Base-by-base conservation (phyloP, 2,329 filamentous ascomycete species). In the Coniochaeta ligniaria region DNA sequence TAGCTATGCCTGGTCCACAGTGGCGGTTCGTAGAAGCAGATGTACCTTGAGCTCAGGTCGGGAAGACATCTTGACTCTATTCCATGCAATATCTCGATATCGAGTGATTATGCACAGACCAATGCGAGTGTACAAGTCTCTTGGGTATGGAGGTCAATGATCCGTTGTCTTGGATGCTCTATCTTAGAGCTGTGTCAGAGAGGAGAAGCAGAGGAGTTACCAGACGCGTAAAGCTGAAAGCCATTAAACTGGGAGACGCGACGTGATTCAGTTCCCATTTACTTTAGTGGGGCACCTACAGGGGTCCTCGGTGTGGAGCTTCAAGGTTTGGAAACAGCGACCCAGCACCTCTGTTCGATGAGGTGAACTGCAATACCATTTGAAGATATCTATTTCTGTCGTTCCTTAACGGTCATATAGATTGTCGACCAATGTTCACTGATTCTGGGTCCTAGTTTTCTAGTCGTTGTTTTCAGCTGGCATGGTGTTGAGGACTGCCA, bases 31-130 rank as follows among this genome's bases (percentile, higher is more conserved):
- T 31, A 17, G 24, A 17, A 60, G 35, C 2, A 17, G 26, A 47
- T 63, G 54, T 28, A 88, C 88, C 83, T 89, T 90, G 58, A 91
- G 74, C 71, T 91, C 88, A 61, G 88, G 88, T 69, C 88, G 79
- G 58, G 88, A 89, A 72, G 86, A 60, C 59, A 60, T 60, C 38
- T 26, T 56, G 54, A 35, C 35, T 20, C 31, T 56, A 11, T 22
- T 14, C 54, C 54, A 56, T 56, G 16, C 31, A 56, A 36, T 5
- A 3, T 14, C 35, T 36, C 12, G 35, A 36, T 9, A 12, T 14
- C 12, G 35, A 36, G 35, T 7, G 35, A 11, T 11, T 36, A 36
- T 33, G 31, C 31, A 33, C 31, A 33, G 31, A 9, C n/a, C 31
- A 33, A 33, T 33, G 31, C 9, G 31, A 9, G 9, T 33, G 4